These are phyloP conservation scores for Ophiostoma novo-ulmi DNA, from an alignment of 2,329 filamentous ascomycete species.

Conservation along the genomic window DNA sequence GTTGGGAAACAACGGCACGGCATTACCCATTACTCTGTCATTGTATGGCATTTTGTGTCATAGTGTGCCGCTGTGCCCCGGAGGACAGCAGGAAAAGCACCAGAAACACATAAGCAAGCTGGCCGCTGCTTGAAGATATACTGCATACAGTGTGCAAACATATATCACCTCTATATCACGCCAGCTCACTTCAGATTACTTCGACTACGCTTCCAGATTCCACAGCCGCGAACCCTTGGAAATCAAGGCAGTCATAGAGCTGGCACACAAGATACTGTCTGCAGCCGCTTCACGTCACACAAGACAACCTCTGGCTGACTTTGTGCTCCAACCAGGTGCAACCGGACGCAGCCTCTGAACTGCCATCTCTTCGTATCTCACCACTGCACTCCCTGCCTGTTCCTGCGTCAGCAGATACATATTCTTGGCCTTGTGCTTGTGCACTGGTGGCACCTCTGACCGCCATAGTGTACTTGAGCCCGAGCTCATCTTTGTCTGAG, in stretches of 20 bases:
- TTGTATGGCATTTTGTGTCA: neutral
- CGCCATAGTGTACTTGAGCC: neutral
- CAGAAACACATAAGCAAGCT: neutral
- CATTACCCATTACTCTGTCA: neutral
- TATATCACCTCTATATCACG: neutral
- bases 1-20: no score
- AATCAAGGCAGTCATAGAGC: neutral
- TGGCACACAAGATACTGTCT: constrained; percentile 2
- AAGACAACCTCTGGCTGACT: constrained; percentile 12
- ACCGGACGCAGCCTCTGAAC: constrained; percentile 13
- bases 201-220: neutral
- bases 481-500: neutral
- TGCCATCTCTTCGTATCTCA: constrained; percentile 10
- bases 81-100: neutral
- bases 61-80: neutral
- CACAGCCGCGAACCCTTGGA: neutral
- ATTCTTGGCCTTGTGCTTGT: neutral
- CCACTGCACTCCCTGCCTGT: neutral
- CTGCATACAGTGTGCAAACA: neutral
- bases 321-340: constrained; percentile 12
- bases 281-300: constrained; percentile 18
- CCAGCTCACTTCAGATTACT: neutral
- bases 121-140: neutral
- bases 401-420: neutral
- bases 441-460: neutral